These are phyloP conservation scores for Dictyostelium capitatum DNA, from an alignment of 78 protist species.

Conservation along the genomic window DNA sequence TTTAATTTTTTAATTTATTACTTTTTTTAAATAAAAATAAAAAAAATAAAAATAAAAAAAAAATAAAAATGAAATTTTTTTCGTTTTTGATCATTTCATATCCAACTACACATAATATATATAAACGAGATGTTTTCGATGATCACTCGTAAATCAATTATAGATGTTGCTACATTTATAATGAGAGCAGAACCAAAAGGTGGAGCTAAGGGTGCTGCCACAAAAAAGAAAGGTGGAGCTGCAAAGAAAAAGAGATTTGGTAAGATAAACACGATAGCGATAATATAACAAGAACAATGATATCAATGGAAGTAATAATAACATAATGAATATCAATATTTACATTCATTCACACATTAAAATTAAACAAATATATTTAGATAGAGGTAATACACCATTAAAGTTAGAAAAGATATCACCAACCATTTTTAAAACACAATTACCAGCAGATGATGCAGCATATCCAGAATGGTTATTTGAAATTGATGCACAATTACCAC, in stretches of 20 bases:
- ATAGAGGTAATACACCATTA: slow-evolving; percentile 65
- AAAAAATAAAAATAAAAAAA: too few species aligned
- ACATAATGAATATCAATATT: not conserved
- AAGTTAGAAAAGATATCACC: slow-evolving; percentile 35
- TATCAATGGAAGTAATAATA: not conserved
- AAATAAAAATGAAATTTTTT: not conserved
- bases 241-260: slow-evolving; percentile 68
- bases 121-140: not conserved
- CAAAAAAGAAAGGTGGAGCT: slow-evolving; percentile 46
- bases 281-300: not conserved
- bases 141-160: slow-evolving; percentile 10
- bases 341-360: not conserved
- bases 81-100: not conserved
- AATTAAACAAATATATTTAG: slow-evolving; percentile 5
- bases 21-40: not conserved
- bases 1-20: not conserved
- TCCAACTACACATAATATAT: not conserved
- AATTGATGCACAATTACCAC: slow-evolving; percentile 55
- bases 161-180: not conserved
- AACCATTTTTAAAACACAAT: slow-evolving; percentile 11
- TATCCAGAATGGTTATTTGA: slow-evolving; percentile 57
- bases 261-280: not conserved
- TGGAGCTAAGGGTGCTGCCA: slow-evolving; percentile 35
- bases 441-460: slow-evolving; percentile 25
- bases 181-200: slow-evolving; percentile 45